Conservation (phyloP, 164 flowering plant species). For the grape (Vitis vinifera) region DNA sequence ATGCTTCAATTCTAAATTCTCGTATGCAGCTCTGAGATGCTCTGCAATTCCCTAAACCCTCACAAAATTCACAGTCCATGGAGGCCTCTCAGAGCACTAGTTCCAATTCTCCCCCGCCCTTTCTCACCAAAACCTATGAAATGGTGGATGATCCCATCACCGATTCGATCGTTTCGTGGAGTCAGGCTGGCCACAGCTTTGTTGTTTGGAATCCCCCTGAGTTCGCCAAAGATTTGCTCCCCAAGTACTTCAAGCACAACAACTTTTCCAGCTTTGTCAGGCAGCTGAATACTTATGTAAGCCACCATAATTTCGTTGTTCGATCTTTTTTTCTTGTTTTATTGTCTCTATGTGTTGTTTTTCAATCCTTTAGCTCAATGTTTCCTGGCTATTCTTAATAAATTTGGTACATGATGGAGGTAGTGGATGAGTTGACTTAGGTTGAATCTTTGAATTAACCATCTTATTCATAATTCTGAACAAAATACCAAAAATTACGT, state of each 20-base stretch:
- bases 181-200: slow-evolving; percentile 40
- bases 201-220: slow-evolving; percentile 66
- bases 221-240: slow-evolving; percentile 56
- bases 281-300: slow-evolving; percentile 76
- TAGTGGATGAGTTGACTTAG: no score
- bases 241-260: slow-evolving; percentile 72
- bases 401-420: no score
- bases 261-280: slow-evolving; percentile 75
- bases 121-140: slow-evolving; percentile 64
- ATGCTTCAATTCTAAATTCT: not conserved
- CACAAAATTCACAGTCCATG: slow-evolving; percentile 26
- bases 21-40: slow-evolving; percentile 7
- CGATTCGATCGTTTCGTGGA: slow-evolving; percentile 58
- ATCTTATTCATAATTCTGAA: no score
- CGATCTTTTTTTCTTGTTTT: no score
- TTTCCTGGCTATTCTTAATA: no score
- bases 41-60: not conserved
- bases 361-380: no score
- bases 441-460: no score
- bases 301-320: not conserved
- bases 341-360: no score
- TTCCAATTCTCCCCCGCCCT: slow-evolving; percentile 55
- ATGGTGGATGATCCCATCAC: slow-evolving; percentile 62
- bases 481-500: no score
- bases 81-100: slow-evolving; percentile 44